These are phyloP conservation scores for Anthostomella pinea DNA, from an alignment of 2,329 filamentous ascomycete species.

Conservation along the genomic window DNA sequence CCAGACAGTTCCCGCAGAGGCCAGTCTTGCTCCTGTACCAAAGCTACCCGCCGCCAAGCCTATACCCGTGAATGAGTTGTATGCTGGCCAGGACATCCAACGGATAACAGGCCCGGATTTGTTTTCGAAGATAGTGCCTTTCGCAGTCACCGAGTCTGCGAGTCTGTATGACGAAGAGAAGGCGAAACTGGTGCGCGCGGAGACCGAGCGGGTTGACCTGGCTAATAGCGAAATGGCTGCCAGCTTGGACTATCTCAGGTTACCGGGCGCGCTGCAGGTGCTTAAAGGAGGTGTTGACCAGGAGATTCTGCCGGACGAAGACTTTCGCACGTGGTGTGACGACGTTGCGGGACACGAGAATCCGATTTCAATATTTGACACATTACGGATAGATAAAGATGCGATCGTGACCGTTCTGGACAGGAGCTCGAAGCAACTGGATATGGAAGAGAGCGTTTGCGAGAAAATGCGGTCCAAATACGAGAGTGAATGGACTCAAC, in stretches of 20 bases:
- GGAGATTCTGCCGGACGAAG: conserved; percentile 81
- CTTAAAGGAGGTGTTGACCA: conserved; percentile 91
- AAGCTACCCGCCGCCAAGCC: conserved; percentile 95
- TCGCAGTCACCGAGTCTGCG: conserved; percentile 93
- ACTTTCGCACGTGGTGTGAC: conserved; percentile 91
- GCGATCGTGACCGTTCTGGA: conserved; percentile 72
- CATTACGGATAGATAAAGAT: conserved; percentile 73
- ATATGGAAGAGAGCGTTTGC: conserved; percentile 96
- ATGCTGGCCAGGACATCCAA: conserved; percentile 95
- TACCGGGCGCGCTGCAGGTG: conserved; percentile 85
- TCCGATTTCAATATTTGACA: conserved; percentile 75
- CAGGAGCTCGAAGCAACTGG: conserved; percentile 79
- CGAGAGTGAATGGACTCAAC: conserved; percentile 92
- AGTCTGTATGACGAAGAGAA: conserved; percentile 99
- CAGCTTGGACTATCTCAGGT: conserved; percentile 86
- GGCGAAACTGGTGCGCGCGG: conserved; percentile 88
- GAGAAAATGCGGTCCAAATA: conserved; percentile 99
- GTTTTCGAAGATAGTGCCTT: conserved; percentile 93
- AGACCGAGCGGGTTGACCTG: conserved; percentile 88
- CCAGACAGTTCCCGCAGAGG: conserved; percentile 82
- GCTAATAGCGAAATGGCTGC: conserved; percentile 96
- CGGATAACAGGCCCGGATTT: conserved; percentile 95
- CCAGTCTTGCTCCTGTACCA: conserved; percentile 74
- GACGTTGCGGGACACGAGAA: conserved; percentile 84
- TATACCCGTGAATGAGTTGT: conserved; percentile 93